Evolutionary conservation across 2,329 filamentous ascomycete genomes (phyloP), one percentile per base, ranked within the genome.

Genomic region (Cordyceps pruinosa): DNA sequence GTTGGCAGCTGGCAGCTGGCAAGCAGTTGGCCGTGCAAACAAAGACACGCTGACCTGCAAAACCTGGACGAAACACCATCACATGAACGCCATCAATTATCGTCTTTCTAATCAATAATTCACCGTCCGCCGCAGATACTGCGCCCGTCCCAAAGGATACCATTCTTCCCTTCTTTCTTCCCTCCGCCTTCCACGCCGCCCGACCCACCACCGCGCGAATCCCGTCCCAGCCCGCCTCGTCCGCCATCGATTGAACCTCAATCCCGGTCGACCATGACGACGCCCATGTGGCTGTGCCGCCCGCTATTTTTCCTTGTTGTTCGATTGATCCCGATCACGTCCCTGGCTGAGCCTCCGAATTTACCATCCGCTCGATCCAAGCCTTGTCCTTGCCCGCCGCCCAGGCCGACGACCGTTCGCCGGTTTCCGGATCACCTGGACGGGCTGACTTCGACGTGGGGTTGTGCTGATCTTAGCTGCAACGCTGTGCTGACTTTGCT

Each of bases 211-310:
- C 23, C 3, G 2, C 30, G 26, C 53, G 53, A 56, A 56, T 56
- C 44, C 53, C 53, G 53, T 56, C 34, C 44, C 32, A 6, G 26
- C 26, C 19, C 5, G 12, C 10, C 23, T n/a, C 30, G n/a, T 21
- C 37, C 25, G 4, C 10, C 19, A 5, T 17, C 12, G 48, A 56
- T 41, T 15, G 44, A 44, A 44, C 1, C 19, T 25, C 44, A 10
- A 2, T 17, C 15, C 51, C n/a, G n/a, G 51, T 46, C 30, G 15
- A 37, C 51, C n/a, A 48, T 56, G 44, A 56, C 53, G 53, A 56
- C 42, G 53, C 53, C 42, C 25, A 25, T 56, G 53, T 47, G 53
- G 53, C 53, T 56, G 44, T 42, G 53, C 21, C 10, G n/a, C 2
- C 17, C 13, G 9, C n/a, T 21, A 54, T 37, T n/a, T n/a, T 19